These are phyloP conservation scores for Telfairia occidentalis DNA, from an alignment of 331 rosid genomes.

Conservation along the genomic window DNA sequence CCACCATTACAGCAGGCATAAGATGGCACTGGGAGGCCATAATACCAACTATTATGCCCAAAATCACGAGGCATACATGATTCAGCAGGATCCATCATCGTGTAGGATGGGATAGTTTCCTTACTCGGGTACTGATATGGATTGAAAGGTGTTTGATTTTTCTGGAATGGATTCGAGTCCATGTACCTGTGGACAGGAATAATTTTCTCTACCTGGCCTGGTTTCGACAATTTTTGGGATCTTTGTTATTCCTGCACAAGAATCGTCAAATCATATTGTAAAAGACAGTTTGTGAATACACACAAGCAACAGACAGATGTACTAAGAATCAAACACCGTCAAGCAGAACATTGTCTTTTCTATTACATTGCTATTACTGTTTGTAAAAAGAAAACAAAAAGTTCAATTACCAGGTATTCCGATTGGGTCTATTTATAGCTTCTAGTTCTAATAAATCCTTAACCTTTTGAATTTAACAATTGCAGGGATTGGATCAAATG, in stretches of 20 bases:
- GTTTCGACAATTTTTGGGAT: not conserved
- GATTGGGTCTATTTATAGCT: no score
- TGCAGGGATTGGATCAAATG: no score
- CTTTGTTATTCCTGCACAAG: not conserved
- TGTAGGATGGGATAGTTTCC: slow-evolving; percentile 25
- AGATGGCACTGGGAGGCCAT: slow-evolving; percentile 21
- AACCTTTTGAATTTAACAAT: no score
- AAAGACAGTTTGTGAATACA: not conserved
- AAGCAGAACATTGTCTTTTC: not conserved
- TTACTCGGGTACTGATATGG: slow-evolving; percentile 18
- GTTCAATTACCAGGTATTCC: not conserved
- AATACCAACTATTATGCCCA: slow-evolving; percentile 30
- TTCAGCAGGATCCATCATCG: slow-evolving; percentile 25
- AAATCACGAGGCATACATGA: slow-evolving; percentile 23
- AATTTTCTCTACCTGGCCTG: slow-evolving; percentile 31
- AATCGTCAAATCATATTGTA: not conserved
- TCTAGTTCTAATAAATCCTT: no score
- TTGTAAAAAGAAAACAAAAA: not conserved
- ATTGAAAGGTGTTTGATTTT: slow-evolving; percentile 24
- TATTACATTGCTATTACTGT: not conserved
- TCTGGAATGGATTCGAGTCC: slow-evolving; percentile 49
- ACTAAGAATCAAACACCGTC: not conserved
- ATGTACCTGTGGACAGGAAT: slow-evolving; percentile 33
- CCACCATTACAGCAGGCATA: slow-evolving; percentile 36
- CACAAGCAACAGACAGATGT: not conserved